A percentile compares a stretch with the other conserved stretches of the same genome.
These are phyloP conservation scores for Parastagonospora avenae DNA, from an alignment of 2,329 filamentous ascomycete genomes.

Conservation along the genomic window DNA sequence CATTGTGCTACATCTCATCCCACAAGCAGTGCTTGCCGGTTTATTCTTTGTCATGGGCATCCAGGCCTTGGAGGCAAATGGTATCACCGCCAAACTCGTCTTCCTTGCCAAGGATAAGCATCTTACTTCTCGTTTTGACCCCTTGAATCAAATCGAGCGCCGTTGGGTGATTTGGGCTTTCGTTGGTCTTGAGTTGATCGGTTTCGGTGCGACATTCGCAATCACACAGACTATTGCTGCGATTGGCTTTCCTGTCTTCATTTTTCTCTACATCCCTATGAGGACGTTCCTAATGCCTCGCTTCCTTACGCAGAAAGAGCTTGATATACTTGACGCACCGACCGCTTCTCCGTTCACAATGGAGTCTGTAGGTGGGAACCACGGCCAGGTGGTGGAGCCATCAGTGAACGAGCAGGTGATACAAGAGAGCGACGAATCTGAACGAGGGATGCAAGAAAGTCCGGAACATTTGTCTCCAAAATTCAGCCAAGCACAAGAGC, in stretches of 20 bases:
- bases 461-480: conserved; percentile 9
- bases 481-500: conserved; percentile 5
- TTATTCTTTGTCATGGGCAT: conserved; percentile 65
- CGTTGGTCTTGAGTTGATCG: conserved; percentile 57
- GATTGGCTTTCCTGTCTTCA: conserved; percentile 64
- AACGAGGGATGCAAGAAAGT: conserved; percentile 29
- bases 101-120: conserved; percentile 55
- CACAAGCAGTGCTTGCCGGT: conserved; percentile 59
- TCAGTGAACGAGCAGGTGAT: conserved; percentile 9
- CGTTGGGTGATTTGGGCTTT: conserved; percentile 56
- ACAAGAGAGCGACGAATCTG: conserved; percentile 33
- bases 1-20: conserved; percentile 60
- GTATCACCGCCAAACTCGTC: conserved; percentile 58
- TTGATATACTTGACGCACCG: conserved; percentile 58
- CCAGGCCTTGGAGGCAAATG: conserved; percentile 58
- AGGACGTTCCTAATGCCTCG: conserved; percentile 56
- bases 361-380: conserved; percentile 58
- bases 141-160: conserved; percentile 51
- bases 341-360: conserved; percentile 61
- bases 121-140: conserved; percentile 56
- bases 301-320: conserved; percentile 56
- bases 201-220: conserved; percentile 60
- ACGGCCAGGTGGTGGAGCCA: conserved; percentile 27
- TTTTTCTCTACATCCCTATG: conserved; percentile 61
- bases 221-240: conserved; percentile 66